Base-by-base conservation (phyloP, 176 grass and related monocot genomes). In the Avena atlantica region DNA sequence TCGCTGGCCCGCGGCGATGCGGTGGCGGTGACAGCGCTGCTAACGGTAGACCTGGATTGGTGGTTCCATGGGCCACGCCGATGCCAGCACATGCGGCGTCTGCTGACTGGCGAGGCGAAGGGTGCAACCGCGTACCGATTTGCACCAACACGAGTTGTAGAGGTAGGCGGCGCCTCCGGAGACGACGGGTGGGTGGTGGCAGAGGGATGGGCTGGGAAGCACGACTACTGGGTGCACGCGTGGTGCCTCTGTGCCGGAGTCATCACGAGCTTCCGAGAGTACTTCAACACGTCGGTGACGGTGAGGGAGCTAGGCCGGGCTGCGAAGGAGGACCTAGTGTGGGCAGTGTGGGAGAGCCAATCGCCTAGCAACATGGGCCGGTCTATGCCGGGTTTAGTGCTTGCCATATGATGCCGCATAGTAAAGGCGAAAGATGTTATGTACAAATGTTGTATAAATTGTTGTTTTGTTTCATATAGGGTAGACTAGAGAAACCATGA, bases 51-150 rank as follows among this genome's bases (percentile, higher is more conserved):
- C 73, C n/a, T 89, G 55, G 87, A 89, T 42, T 89, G 87, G 83
- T 89, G 83, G 87, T 92, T 92, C 90, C 87, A 92, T 63, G 83
- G 87, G 8, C 90, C 90, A 0, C 44, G 90, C 14, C 65, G 84
- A 0, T 42, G 40, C 40, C 40, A 42, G 40, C 40, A 42, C 6
- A 42, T 42, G 40, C 40, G 40, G 0, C 40, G 40, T 42, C 40
- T 42, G 40, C 40, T 42, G 40, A 42, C 90, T 0, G 87, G 87
- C 2, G 83, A 92, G 50, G 87, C 9, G 5, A 15, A 0, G 58
- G 61, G 13, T 2, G 40, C 20, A 0, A 19, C 10, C 0, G 56
- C 74, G 2, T 91, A 34, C 5, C 63, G 13, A 11, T 67, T 67
- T 13, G 2, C 16, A 4, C 70, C 19, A 9, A 8, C 4, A 1